These are phyloP conservation scores for Cladosporium austrohemisphaericum DNA, from an alignment of 2,329 filamentous ascomycete genomes.

Conservation along the genomic window DNA sequence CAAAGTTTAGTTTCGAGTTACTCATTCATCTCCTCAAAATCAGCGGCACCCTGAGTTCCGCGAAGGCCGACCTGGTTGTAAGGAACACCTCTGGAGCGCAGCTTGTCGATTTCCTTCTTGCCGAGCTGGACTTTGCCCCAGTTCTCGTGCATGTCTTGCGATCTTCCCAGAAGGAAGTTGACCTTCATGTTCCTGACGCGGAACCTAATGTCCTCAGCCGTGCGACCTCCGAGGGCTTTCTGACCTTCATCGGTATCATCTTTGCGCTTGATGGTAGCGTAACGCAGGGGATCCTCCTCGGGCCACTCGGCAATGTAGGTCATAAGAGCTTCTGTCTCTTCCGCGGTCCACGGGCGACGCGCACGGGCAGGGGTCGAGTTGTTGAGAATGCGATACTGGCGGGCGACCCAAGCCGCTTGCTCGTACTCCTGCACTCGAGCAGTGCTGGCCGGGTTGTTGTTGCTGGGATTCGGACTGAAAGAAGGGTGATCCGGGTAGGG, in stretches of 20 bases:
- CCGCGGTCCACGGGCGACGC: slow-evolving; percentile 26
- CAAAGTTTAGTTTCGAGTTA: too few relatives aligned
- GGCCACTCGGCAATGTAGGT: slow-evolving; percentile 43
- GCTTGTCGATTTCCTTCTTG: slow-evolving; percentile 36
- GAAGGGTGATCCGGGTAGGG: too few relatives aligned
- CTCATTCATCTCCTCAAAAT: too few relatives aligned
- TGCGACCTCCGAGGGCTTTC: slow-evolving; percentile 35
- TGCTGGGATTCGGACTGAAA: too few relatives aligned
- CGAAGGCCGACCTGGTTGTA: slow-evolving; percentile 24
- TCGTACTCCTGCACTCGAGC: slow-evolving; percentile 15
- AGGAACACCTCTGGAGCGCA: slow-evolving; percentile 28
- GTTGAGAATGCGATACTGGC: slow-evolving; percentile 21
- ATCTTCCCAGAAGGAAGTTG: slow-evolving; percentile 39
- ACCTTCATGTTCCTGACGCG: slow-evolving; percentile 53
- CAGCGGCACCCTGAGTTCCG: too few relatives aligned
- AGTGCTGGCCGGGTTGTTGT: slow-evolving; percentile 2
- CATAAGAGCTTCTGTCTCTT: slow-evolving; percentile 43
- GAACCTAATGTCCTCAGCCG: slow-evolving; percentile 47
- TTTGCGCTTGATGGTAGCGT: slow-evolving; percentile 43
- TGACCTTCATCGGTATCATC: slow-evolving; percentile 28
- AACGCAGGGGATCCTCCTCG: slow-evolving; percentile 41
- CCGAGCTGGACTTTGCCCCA: slow-evolving; percentile 44
- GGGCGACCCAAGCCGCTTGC: slow-evolving; percentile 23
- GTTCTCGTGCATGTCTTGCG: slow-evolving; percentile 37
- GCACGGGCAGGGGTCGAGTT: not conserved